Conservation (phyloP, 2,329 filamentous ascomycete species). For the Eutypa lata region DNA sequence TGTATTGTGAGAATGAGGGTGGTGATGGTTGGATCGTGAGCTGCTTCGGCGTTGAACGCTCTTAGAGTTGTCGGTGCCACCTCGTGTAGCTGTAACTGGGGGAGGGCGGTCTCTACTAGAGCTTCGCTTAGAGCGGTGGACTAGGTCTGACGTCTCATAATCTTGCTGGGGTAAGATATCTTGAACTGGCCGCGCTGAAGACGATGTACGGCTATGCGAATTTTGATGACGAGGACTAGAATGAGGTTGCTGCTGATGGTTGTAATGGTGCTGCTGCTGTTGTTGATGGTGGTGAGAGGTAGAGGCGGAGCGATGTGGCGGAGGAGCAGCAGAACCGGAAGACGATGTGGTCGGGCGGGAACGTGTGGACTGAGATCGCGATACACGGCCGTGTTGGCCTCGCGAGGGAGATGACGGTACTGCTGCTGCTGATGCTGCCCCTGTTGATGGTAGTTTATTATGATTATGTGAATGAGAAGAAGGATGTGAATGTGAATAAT, state of each 20-base stretch:
- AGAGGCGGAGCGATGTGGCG: constrained; percentile 13
- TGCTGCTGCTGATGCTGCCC: background rate
- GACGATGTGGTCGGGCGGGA: constrained; percentile 6
- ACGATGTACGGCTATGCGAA: constrained; percentile 32
- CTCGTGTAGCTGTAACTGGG: constrained; percentile 34
- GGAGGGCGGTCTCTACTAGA: constrained; percentile 60
- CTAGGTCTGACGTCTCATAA: constrained; percentile 69
- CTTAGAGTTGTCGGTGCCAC: constrained; percentile 47
- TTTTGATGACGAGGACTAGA: constrained; percentile 35
- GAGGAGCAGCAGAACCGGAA: constrained; percentile 5
- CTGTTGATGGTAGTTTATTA: background rate
- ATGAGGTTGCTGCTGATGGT: constrained; percentile 29
- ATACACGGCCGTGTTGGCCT: background rate
- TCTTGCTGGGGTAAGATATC: constrained; percentile 59
- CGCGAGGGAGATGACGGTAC: background rate
- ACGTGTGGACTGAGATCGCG: constrained; percentile 3
- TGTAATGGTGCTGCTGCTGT: constrained; percentile 27
- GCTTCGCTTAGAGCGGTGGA: constrained; percentile 60
- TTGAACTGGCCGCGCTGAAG: constrained; percentile 40
- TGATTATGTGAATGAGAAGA: background rate
- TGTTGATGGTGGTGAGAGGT: constrained; percentile 23
- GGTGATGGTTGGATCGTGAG: constrained; percentile 42
- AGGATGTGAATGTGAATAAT: background rate
- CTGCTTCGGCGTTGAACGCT: constrained; percentile 47
- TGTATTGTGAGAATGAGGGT: constrained; percentile 15